Percentiles rank a stretch among this genome's conserved stretches.
phyloP scores from a whole-genome alignment of 1,139 yeast genomes.

The Suhomyces atakaporum region DNA sequence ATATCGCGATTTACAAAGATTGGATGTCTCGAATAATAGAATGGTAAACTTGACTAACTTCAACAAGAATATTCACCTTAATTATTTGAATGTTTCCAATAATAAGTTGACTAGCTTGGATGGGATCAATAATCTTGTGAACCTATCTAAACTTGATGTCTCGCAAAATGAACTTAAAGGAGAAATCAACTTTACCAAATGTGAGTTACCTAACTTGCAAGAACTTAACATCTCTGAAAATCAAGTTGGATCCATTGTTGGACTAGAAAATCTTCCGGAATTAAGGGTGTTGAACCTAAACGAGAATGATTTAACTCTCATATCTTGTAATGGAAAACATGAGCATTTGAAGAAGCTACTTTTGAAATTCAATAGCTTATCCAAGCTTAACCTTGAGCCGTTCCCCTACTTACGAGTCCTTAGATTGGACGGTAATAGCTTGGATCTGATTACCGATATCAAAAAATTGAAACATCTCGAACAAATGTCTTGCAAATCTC shows the following conservation, averaged over 20 bases:
- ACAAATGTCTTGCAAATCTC: constrained; percentile 46
- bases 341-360: constrained; percentile 43
- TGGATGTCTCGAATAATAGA: constrained; percentile 42
- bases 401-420: constrained; percentile 47
- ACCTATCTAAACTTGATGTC: constrained; percentile 43
- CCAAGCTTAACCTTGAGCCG: constrained; percentile 29
- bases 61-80: constrained; percentile 38
- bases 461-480: constrained; percentile 38
- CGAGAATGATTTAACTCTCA: constrained; percentile 38
- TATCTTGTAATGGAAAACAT: constrained; percentile 29
- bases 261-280: constrained; percentile 36
- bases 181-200: constrained; percentile 36
- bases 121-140: constrained; percentile 42
- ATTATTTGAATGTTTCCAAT: constrained; percentile 32
- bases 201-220: constrained; percentile 42
- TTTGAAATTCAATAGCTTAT: constrained; percentile 43
- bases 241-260: constrained; percentile 31
- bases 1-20: constrained; percentile 44
- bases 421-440: constrained; percentile 47
- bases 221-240: constrained; percentile 50
- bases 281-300: constrained; percentile 46
- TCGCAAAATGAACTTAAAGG: constrained; percentile 47
- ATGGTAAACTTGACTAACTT: constrained; percentile 38
- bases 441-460: constrained; percentile 30
- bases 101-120: constrained; percentile 36